Evolutionary conservation across 805 yeast species (phyloP), one percentile per base, ranked within the genome.

Genomic region (Suhomyces sp.): DNA sequence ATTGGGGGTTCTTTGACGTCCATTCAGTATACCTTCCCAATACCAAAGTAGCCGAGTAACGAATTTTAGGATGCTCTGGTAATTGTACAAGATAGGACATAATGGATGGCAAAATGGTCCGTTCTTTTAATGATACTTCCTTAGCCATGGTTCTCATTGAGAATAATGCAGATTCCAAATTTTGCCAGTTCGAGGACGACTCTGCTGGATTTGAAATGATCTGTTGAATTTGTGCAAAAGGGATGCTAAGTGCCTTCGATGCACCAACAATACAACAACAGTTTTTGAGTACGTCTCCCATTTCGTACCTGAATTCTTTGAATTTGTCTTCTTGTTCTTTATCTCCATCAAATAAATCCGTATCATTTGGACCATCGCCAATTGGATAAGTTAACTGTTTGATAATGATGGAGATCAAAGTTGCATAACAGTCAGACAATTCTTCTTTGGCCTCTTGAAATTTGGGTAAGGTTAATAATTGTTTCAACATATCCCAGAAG

Each of bases 211-310:
- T 56, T 58, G 53, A 11, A 57, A 60, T 44, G 19, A 63, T 31
- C n/a, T 54, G 35, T 46, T 76, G 76, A 31, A 88, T 74, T 48
- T 72, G 75, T 22, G 65, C 63, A 48, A 79, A 83, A 13, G 96
- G 95, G 35, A 85, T 80, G 15, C 64, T 58, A 22, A 93, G 67
- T 0, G 96, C 88, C 25, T 61, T 66, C 7, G 75, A 63, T 3
- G 95, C 71, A 1, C 98, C 98, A 27, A 87, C 79, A 3, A 93
- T 91, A 2, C 86, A 85, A 48, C 97, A 86, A 65, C 98, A 88
- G 55, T 88, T 95, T 54, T 95, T 95, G 42, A 93, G 65, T n/a
- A 91, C 96, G 57, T 93, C 98, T 24, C 98, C 98, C 85, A 93
- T 86, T 38, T 88, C 96, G 60, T 93, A 93, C 52, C 99, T 74